A percentile compares a stretch with the other conserved stretches of the same genome.
These are phyloP conservation scores for Trichophyton schoenleinii DNA, from an alignment of 2,329 filamentous ascomycete genomes.

Conservation along the genomic window DNA sequence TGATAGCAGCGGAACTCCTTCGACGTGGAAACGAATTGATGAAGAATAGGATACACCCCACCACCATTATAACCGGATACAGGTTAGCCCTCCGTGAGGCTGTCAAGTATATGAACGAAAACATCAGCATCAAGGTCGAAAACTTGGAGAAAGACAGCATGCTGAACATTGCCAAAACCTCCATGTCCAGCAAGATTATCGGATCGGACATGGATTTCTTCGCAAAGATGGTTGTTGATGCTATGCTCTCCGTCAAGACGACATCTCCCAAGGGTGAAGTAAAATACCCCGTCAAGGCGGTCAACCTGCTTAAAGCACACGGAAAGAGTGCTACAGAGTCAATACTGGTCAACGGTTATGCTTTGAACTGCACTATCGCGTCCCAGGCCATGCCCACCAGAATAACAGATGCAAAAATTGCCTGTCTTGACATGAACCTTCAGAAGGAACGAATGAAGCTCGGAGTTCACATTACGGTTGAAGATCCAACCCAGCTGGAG, in stretches of 20 bases:
- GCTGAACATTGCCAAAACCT: constrained; percentile 91
- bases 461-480: constrained; percentile 94
- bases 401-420: constrained; percentile 89
- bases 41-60: constrained; percentile 99
- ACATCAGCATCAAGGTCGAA: constrained; percentile 92
- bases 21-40: constrained; percentile 92
- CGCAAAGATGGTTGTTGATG: constrained; percentile 91
- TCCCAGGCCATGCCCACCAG: constrained; percentile 96
- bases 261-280: constrained; percentile 79
- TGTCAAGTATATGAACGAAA: constrained; percentile 97
- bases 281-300: constrained; percentile 98
- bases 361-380: constrained; percentile 94
- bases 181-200: constrained; percentile 99
- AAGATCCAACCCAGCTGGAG: constrained; percentile 93
- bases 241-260: constrained; percentile 86
- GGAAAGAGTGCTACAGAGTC: constrained; percentile 82
- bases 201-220: constrained; percentile 94
- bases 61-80: constrained; percentile 98
- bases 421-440: constrained; percentile 91
- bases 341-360: constrained; percentile 86
- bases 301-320: constrained; percentile 97
- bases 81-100: constrained; percentile 88
- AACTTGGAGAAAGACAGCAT: constrained; percentile 80
- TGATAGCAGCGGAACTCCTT: constrained; percentile 91
- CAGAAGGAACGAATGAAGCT: constrained; percentile 99